Base-by-base conservation (phyloP, 2,329 filamentous ascomycete species). In the Furcasterigmium furcatum region DNA sequence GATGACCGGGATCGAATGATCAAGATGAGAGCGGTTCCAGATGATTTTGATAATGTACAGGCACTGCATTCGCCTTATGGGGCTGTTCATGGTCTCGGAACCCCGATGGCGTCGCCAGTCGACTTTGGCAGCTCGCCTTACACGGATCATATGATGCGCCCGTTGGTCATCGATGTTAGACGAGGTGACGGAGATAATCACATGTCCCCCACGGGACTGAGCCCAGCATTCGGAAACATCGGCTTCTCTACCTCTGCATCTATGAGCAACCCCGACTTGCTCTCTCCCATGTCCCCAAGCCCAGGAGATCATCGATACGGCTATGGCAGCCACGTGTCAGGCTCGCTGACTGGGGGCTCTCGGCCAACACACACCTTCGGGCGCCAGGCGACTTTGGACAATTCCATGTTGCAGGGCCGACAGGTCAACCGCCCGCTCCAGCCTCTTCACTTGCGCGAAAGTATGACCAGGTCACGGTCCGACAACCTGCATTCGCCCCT, bases 1-100 rank as follows among this genome's bases (percentile, higher is more conserved):
- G 82, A 87, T 61, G 84, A 87, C 58, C 77, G 83, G 40, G 82
- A 87, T 49, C 75, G 82, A 46, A 84, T 87, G 77, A 81, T 87
- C 59, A 84, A 84, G 64, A 87, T 86, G 80, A 74, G 82, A 45
- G 82, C 84, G 4, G 80, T 87, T 4, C 84, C 84, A 9, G 82
- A 87, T 52, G 82, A 83, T 53, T 87, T 87, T 51, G 83, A 87
- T 61, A 87, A 84, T 53, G 74, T 87, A 4, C 80, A 85, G 58
- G 84, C 83, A 13, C 67, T 87, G 14, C 84, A 87, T 59, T 84
- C 80, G 18, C 80, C 80, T 4, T 85, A 85, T 51, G 82, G 82
- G 9, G 81, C 82, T 6, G 76, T 81, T 5, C 76, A 79, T 53
- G 71, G 71, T 20, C 59, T 80, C 12, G 72, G 70, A 21, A 64